Evolutionary conservation across 225 moss, liverwort and hornwort species (phyloP).

Genomic region (Ulota crispa): DNA sequence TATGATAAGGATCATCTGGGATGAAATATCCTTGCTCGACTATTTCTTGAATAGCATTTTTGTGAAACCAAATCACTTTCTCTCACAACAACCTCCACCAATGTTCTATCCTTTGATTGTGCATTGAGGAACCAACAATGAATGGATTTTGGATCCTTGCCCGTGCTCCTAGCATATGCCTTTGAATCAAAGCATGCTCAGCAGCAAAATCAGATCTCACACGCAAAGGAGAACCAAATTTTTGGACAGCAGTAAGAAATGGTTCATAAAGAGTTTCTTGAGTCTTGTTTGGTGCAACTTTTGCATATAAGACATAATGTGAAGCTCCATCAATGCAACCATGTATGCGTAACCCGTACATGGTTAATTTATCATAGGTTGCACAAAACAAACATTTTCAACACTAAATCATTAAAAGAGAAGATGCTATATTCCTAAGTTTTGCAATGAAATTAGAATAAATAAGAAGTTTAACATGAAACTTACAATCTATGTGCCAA

Average conservation of each 20-base stretch:
- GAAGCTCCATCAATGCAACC: background rate
- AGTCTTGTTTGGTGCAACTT: background rate
- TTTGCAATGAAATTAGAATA: background rate
- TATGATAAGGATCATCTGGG: background rate
- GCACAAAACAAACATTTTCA: background rate
- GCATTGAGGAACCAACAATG: background rate
- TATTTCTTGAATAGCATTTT: background rate
- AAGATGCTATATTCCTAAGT: background rate
- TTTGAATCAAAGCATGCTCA: background rate
- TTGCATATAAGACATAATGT: background rate
- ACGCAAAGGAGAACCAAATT: background rate
- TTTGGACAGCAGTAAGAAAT: background rate
- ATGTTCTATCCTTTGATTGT: background rate
- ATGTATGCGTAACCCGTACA: background rate
- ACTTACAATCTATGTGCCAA: slow-evolving; percentile 7
- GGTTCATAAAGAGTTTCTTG: background rate
- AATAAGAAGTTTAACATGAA: background rate
- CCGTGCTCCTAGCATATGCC: background rate
- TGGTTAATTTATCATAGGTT: background rate
- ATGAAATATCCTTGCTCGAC: background rate
- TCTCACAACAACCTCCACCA: background rate
- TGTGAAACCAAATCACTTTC: background rate
- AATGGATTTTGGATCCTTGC: background rate
- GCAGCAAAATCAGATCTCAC: background rate
- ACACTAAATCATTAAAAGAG: background rate